Percentiles rank a stretch among this genome's conserved stretches.
phyloP scores from a whole-genome alignment of 2,329 filamentous ascomycete genomes.

The Colletotrichum scovillei region DNA sequence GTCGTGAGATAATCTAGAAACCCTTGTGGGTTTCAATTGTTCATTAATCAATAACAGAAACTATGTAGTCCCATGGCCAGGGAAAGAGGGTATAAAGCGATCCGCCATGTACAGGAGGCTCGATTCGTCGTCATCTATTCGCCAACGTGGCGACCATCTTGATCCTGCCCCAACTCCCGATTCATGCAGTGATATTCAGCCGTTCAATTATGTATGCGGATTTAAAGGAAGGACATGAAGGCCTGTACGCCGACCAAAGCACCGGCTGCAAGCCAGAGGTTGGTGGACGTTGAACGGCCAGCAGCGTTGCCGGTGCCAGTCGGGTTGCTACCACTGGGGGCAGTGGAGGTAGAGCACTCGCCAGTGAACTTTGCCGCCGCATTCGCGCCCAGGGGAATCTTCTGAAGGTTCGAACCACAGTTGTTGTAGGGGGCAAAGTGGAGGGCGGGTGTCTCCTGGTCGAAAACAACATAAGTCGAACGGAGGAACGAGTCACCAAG shows the following conservation, averaged over 20 bases:
- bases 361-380: conserved; percentile 38
- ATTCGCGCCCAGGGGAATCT: conserved; percentile 39
- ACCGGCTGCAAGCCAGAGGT: conserved; percentile 15
- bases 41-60: conserved; percentile 15
- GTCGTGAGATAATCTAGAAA: background rate
- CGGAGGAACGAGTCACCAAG: conserved; percentile 59
- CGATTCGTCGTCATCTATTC: conserved; percentile 13
- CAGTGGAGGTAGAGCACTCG: conserved; percentile 17
- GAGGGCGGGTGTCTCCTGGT: conserved; percentile 41
- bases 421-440: conserved; percentile 40
- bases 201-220: conserved; percentile 18
- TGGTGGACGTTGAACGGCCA: conserved; percentile 16
- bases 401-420: conserved; percentile 40
- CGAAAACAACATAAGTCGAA: conserved; percentile 54
- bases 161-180: conserved; percentile 23
- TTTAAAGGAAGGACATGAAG: conserved; percentile 23
- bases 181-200: conserved; percentile 19
- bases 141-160: conserved; percentile 14
- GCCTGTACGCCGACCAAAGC: conserved; percentile 21
- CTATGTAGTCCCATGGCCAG: conserved; percentile 24
- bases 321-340: background rate
- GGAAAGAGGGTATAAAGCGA: conserved; percentile 30
- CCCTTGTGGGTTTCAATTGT: background rate
- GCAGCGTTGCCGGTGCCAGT: conserved; percentile 14
- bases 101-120: conserved; percentile 15